Conservation (phyloP, 495 filamentous ascomycete genomes). For the Annulohypoxylon maeteangense region DNA sequence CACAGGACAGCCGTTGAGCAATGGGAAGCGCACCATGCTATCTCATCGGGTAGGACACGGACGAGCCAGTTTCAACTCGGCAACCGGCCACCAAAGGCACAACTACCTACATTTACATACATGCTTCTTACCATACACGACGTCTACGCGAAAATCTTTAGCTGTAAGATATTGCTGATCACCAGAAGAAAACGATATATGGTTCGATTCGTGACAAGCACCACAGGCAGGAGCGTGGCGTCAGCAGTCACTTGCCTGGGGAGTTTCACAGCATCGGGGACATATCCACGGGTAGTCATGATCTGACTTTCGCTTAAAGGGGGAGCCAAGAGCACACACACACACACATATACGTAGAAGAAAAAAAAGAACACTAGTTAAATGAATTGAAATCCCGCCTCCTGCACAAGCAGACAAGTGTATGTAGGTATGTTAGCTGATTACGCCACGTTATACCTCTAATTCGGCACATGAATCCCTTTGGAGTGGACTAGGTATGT, state of each 20-base stretch:
- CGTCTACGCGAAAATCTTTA: not conserved
- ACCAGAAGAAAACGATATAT: conserved; percentile 7
- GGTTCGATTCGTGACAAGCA: conserved; percentile 24
- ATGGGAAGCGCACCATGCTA: not conserved
- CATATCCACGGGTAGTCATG: conserved; percentile 19
- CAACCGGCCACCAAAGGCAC: conserved; percentile 1
- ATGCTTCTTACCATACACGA: not conserved
- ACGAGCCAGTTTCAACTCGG: conserved; percentile 2
- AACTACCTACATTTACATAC: not conserved
- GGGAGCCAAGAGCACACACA: not conserved
- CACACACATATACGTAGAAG: too few species aligned
- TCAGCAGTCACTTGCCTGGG: conserved; percentile 26
- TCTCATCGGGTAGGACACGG: not conserved
- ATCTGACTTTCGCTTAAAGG: conserved; percentile 13
- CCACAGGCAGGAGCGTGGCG: conserved; percentile 23
- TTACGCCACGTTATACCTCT: conserved; percentile 11
- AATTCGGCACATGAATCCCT: conserved; percentile 11
- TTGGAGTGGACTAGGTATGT: not conserved
- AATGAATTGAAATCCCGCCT: not conserved
- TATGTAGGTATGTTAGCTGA: not conserved
- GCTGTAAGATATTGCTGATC: conserved; percentile 6
- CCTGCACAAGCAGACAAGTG: not conserved
- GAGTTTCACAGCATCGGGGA: conserved; percentile 32
- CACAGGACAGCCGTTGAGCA: conserved; percentile 7
- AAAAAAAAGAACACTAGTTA: not conserved